Evolutionary conservation across 2,329 filamentous ascomycete species (phyloP), one percentile per base, ranked within the genome.

Genomic region (Botrytis cinerea): DNA sequence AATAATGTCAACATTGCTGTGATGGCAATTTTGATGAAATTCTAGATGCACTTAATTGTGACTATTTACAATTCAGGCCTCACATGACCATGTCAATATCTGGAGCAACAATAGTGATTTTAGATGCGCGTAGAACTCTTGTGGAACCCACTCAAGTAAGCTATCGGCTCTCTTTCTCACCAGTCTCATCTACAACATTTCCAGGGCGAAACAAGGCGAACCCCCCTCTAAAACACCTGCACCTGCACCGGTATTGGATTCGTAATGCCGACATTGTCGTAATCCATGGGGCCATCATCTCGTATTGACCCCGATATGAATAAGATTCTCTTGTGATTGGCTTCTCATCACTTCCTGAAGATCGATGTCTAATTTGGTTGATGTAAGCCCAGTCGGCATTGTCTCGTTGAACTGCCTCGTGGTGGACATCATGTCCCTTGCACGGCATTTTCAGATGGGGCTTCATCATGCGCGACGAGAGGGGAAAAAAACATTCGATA

Each of bases 251-350:
- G 66, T 22, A 68, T 57, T 54, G 35, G 8, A 57, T 25, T 10
- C 32, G 35, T 38, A 68, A 40, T 68, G 64, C 64, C 64, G 64
- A 40, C 48, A 18, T 38, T 22, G 64, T 68, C 48, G 64, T 22
- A n/a, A 68, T 57, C 35, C 64, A 48, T 57, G 40, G 66, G 66
- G 35, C 35, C 66, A 32, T 68, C 48, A 67, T 57, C 64, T 68
- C 64, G 64, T 68, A 68, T 68, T 38, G 35, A 54, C 38, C 46
- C 20, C 35, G 28, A 68, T 28, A n/a, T 22, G 48, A 68, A 43
- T 32, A 25, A 20, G 38, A 68, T 43, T 25, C 14, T 43, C 38
- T 25, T n/a, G 57, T 57, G 66, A 54, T 54, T 57, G 40, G 46
- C 46, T 68, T 54, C 16, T 40, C n/a, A 16, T 35, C 63, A 22